Conservation (phyloP, 2,329 filamentous ascomycete species). For the Chaetomium sp. region DNA sequence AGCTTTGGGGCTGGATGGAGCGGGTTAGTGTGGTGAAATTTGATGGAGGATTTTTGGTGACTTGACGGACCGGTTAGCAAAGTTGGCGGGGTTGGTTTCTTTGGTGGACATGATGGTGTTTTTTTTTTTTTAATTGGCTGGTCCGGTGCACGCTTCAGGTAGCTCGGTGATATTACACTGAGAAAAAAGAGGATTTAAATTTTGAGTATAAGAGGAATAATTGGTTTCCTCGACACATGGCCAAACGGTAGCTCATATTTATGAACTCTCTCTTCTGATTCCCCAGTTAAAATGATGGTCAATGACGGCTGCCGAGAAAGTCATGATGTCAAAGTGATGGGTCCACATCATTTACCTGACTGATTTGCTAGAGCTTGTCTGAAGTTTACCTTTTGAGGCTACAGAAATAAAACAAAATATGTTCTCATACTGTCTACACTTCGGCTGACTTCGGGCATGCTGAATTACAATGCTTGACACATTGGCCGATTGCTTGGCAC, state of each 20-base stretch:
- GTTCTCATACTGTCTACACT: too few relatives aligned
- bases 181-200: too few relatives aligned
- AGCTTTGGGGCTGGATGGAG: constrained; percentile 31
- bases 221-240: too few relatives aligned
- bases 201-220: too few relatives aligned
- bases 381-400: background rate
- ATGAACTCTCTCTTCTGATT: too few relatives aligned
- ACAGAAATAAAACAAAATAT: background rate
- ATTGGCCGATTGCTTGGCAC: too few relatives aligned
- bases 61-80: constrained; percentile 30
- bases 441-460: too few relatives aligned
- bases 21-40: background rate
- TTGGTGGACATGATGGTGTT: constrained; percentile 18
- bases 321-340: constrained; percentile 6
- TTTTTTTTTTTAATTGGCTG: background rate
- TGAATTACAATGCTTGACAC: too few relatives aligned
- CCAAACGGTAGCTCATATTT: too few relatives aligned
- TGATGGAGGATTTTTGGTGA: background rate
- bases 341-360: background rate
- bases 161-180: too few relatives aligned
- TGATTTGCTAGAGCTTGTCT: background rate
- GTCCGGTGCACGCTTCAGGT: background rate
- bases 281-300: background rate
- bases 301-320: background rate
- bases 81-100: constrained; percentile 33